Evolutionary conservation across 2,329 filamentous ascomycete species (phyloP).

Genomic region (Botrytis squamosa): DNA sequence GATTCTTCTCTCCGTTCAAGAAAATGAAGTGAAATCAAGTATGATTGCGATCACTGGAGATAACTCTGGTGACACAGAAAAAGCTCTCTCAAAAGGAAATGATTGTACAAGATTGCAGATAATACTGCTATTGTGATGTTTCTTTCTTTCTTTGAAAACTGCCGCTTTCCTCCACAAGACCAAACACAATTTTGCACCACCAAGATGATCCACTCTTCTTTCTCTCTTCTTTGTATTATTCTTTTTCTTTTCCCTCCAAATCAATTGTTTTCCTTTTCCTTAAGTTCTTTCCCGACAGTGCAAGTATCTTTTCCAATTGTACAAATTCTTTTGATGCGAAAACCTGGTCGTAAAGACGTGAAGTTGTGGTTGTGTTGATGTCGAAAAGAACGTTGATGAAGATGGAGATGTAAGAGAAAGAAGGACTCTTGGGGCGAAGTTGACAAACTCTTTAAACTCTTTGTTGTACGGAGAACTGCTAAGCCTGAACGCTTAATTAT

Average conservation of each 20-base stretch:
- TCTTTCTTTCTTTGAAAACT: constrained; percentile 30
- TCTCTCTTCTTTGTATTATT: constrained; percentile 18
- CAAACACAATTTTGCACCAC: constrained; percentile 18
- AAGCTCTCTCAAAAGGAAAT: constrained; percentile 37
- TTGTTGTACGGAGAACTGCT: not conserved
- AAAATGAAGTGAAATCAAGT: constrained; percentile 42
- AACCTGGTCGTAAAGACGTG: not conserved
- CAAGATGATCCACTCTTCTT: constrained; percentile 18
- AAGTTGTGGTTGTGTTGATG: not conserved
- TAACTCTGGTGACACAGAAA: constrained; percentile 37
- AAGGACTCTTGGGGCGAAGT: constrained; percentile 4
- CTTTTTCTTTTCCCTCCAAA: constrained; percentile 19
- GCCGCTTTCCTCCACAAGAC: constrained; percentile 23
- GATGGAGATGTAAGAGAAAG: not conserved
- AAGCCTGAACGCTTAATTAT: not conserved
- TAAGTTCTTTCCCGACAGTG: constrained; percentile 4
- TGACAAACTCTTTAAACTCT: constrained; percentile 20
- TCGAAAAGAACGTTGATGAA: constrained; percentile 7
- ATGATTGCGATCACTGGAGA: constrained; percentile 41
- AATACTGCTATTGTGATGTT: constrained; percentile 35
- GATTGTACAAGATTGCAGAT: constrained; percentile 41
- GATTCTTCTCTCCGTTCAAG: constrained; percentile 39
- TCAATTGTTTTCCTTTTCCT: constrained; percentile 10
- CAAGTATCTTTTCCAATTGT: not conserved
- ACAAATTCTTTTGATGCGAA: not conserved